Percentiles rank a stretch among this genome's conserved stretches.
Conservation (phyloP, 345 rosid genomes). For the Carallia pectinifolia region DNA sequence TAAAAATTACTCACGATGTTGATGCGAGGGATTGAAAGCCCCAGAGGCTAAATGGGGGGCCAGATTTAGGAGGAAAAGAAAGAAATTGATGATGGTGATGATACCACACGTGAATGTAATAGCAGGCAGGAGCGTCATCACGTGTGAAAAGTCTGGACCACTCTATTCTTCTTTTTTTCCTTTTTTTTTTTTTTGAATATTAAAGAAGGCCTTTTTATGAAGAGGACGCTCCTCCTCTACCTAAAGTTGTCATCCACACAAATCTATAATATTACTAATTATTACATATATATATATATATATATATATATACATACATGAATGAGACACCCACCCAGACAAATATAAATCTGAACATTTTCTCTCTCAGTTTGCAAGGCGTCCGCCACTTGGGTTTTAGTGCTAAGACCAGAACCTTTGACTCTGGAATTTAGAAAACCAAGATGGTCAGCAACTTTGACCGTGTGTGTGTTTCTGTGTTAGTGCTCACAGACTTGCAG, state of each 20-base stretch:
- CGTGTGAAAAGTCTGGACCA: slow-evolving; percentile 63
- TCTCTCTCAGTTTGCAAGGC: neutral
- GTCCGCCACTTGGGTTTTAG: neutral
- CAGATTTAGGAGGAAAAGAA: slow-evolving; percentile 13
- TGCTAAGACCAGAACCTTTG: slow-evolving; percentile 7
- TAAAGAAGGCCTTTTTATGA: no score
- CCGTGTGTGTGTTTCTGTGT: neutral
- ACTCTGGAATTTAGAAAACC: slow-evolving; percentile 1
- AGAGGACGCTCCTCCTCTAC: slow-evolving; percentile 23
- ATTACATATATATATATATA: no score
- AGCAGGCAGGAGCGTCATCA: slow-evolving; percentile 76
- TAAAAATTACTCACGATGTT: neutral
- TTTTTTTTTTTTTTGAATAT: no score
- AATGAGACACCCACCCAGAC: no score
- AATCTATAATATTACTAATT: no score
- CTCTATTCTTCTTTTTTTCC: slow-evolving; percentile 12
- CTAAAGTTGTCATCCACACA: neutral
- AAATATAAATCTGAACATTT: no score
- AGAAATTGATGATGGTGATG: slow-evolving; percentile 40
- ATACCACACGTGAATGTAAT: slow-evolving; percentile 57
- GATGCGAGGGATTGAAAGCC: neutral
- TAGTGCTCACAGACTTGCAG: no score
- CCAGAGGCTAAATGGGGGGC: neutral
- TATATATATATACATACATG: no score
- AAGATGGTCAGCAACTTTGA: slow-evolving; percentile 17